Percentiles rank a stretch among this genome's conserved stretches.
These are phyloP conservation scores for Triangularia verruculosa DNA, from an alignment of 2,329 filamentous ascomycete species.

Conservation along the genomic window DNA sequence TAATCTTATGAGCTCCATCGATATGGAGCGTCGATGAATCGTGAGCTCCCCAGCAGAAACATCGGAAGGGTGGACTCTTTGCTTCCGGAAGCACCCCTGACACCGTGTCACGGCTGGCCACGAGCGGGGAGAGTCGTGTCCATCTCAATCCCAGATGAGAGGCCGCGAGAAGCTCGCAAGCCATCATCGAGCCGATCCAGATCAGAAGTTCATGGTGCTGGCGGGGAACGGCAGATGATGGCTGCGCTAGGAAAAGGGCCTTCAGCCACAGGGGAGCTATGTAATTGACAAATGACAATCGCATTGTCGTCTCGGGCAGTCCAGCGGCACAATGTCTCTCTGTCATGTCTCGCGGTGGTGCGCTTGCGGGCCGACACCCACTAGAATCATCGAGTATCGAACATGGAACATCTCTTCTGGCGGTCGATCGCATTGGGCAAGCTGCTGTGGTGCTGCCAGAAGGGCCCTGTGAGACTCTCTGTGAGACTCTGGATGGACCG, in stretches of 20 bases:
- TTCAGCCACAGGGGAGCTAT: neutral
- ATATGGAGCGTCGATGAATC: neutral
- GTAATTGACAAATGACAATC: slow-evolving; percentile 1
- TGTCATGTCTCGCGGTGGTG: slow-evolving; percentile 8
- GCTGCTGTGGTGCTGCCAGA: slow-evolving; percentile 7
- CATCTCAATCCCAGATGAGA: neutral
- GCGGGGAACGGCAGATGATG: slow-evolving; percentile 1
- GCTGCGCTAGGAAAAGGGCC: slow-evolving; percentile 1
- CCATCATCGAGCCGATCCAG: slow-evolving; percentile 6
- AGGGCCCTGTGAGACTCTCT: slow-evolving; percentile 9
- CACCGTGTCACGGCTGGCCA: neutral
- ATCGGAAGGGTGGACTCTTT: slow-evolving; percentile 7
- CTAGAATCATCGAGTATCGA: neutral
- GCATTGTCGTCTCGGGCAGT: slow-evolving; percentile 1
- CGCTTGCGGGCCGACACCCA: slow-evolving; percentile 7
- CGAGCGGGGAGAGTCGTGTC: neutral
- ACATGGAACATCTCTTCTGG: neutral
- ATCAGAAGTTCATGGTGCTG: neutral
- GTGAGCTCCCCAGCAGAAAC: slow-evolving; percentile 17
- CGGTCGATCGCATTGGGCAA: slow-evolving; percentile 8
- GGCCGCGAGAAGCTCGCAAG: neutral
- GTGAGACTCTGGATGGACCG: neutral
- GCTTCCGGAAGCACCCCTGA: slow-evolving; percentile 14
- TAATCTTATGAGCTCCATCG: neutral
- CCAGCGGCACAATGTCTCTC: neutral